phyloP scores from a whole-genome alignment of 2,329 filamentous ascomycete species.

The Aspergillus fischeri region DNA sequence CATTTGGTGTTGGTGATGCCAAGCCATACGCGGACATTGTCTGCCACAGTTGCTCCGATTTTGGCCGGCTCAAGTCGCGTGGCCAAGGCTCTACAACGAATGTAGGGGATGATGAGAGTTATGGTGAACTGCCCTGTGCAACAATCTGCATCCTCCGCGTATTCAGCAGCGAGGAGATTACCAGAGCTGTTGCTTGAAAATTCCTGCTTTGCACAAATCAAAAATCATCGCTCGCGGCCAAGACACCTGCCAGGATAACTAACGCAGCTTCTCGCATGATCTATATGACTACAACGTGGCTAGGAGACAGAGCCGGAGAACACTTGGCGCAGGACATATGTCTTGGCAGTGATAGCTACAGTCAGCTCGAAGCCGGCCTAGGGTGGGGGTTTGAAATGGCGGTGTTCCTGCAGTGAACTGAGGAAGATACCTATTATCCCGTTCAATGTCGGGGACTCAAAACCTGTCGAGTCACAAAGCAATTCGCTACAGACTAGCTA shows the following conservation, averaged over 20 bases:
- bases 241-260: constrained; percentile 8
- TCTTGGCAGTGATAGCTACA: constrained; percentile 16
- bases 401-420: constrained; percentile 19
- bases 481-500: neutral
- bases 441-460: neutral
- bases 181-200: neutral
- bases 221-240: constrained; percentile 2
- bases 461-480: neutral
- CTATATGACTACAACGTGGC: constrained; percentile 16
- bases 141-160: neutral
- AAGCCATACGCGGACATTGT: neutral
- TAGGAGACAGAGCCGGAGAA: constrained; percentile 13
- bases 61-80: neutral
- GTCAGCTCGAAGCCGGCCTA: constrained; percentile 6
- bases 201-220: neutral
- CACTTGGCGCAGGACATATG: constrained; percentile 4
- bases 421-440: neutral
- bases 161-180: neutral
- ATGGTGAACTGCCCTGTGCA: neutral
- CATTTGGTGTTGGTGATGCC: neutral
- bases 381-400: constrained; percentile 12
- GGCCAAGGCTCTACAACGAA: neutral
- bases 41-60: neutral
- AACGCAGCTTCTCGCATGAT: constrained; percentile 6
- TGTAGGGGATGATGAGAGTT: neutral